Conservation (phyloP, 768 basidiomycete species). For the Lactifluus echinatus region DNA sequence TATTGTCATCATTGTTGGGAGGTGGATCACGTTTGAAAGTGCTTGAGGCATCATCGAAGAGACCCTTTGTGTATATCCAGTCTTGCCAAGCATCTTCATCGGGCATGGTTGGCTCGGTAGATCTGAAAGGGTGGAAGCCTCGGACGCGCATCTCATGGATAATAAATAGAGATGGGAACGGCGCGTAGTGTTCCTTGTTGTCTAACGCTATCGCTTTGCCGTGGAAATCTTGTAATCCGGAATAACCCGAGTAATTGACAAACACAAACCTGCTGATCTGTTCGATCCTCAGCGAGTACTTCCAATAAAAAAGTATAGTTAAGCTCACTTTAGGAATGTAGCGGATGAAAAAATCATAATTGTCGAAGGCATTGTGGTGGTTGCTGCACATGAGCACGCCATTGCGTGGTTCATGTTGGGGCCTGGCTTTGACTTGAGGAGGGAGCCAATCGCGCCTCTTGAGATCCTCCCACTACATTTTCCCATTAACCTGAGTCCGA, state of each 20-base stretch:
- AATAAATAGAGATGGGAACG: conserved; percentile 29
- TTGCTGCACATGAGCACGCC: neutral
- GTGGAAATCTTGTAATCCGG: conserved; percentile 22
- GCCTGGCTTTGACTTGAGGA: neutral
- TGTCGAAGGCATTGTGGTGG: conserved; percentile 20
- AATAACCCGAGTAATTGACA: conserved; percentile 25
- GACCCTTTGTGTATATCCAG: neutral
- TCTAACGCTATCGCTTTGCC: conserved; percentile 32
- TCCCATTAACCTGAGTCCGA: neutral
- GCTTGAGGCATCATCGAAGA: neutral
- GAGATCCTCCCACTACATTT: neutral
- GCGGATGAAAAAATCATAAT: conserved; percentile 24
- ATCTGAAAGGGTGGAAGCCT: conserved; percentile 26
- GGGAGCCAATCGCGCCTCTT: neutral
- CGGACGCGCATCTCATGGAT: conserved; percentile 33
- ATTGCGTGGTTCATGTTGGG: neutral
- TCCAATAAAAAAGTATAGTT: neutral
- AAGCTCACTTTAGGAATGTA: conserved; percentile 24
- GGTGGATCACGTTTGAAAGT: neutral
- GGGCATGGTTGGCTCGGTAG: conserved; percentile 17
- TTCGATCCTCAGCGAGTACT: neutral
- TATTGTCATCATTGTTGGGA: too few relatives aligned
- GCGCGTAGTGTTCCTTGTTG: conserved; percentile 24
- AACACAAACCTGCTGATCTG: conserved; percentile 25
- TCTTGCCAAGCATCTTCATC: conserved; percentile 8